phyloP scores from a whole-genome alignment of 1,284 basidiomycete genomes.

The Flammula alnicola region DNA sequence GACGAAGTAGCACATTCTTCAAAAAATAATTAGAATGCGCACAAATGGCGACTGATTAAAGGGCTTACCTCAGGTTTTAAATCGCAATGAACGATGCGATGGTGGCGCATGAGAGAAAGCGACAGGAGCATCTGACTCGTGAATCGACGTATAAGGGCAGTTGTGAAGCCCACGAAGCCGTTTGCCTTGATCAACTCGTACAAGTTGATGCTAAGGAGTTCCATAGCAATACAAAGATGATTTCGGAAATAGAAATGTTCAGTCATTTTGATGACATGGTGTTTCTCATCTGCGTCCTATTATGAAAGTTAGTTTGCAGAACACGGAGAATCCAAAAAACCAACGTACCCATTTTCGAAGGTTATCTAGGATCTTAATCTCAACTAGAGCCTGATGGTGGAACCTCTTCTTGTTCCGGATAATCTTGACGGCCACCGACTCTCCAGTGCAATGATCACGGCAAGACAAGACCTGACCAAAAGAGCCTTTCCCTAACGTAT shows the following conservation, averaged over 20 bases:
- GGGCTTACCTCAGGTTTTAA: slow-evolving; percentile 90
- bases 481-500: slow-evolving; percentile 95
- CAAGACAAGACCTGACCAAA: slow-evolving; percentile 98
- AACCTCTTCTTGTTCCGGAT: slow-evolving; percentile 99
- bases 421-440: slow-evolving; percentile 98
- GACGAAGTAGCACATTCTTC: slow-evolving; percentile 92
- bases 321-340: slow-evolving; percentile 6
- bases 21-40: slow-evolving; percentile 15
- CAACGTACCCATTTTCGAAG: slow-evolving; percentile 92
- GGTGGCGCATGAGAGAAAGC: slow-evolving; percentile 91
- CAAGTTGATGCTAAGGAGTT: slow-evolving; percentile 96
- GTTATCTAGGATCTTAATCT: slow-evolving; percentile 98
- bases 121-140: slow-evolving; percentile 95
- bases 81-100: slow-evolving; percentile 99
- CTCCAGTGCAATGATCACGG: slow-evolving; percentile 95
- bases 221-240: slow-evolving; percentile 98
- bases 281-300: slow-evolving; percentile 94
- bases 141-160: slow-evolving; percentile 92
- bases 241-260: slow-evolving; percentile 99
- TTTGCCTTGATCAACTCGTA: slow-evolving; percentile 99
- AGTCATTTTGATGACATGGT: slow-evolving; percentile 98
- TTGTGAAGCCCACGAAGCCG: slow-evolving; percentile 96
- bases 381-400: slow-evolving; percentile 97
- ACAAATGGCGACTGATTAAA: not conserved
- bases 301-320: slow-evolving; percentile 5